A percentile compares a stretch with the other conserved stretches of the same genome.
These are phyloP conservation scores for Suillus weaverae DNA, from an alignment of 768 basidiomycete species.

Conservation along the genomic window DNA sequence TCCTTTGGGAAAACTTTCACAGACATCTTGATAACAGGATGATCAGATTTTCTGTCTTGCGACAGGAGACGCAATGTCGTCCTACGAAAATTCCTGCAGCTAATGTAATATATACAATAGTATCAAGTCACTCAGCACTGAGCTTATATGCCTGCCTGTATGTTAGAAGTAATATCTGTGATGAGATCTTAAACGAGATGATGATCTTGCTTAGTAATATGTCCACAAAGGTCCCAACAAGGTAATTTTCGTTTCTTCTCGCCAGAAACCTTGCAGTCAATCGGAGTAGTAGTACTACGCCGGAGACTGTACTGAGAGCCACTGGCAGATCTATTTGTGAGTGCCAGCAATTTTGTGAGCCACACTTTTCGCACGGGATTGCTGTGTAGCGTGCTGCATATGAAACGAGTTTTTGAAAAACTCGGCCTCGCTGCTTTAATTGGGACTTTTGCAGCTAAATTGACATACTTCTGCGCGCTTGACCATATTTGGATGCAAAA, in stretches of 20 bases:
- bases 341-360: neutral
- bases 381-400: no score
- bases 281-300: no score
- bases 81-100: neutral
- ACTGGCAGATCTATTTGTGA: no score
- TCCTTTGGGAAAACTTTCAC: conserved; percentile 1
- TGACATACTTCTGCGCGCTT: no score
- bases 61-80: neutral
- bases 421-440: no score
- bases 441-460: no score
- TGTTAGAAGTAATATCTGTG: neutral
- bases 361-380: neutral
- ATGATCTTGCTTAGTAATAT: neutral
- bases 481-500: no score
- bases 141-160: neutral
- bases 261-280: neutral
- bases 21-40: neutral
- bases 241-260: neutral
- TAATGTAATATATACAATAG: neutral
- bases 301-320: no score
- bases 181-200: no score
- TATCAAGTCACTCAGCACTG: neutral
- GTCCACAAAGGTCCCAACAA: neutral
- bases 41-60: no score
- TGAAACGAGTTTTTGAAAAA: no score